Base-by-base conservation (phyloP, 257 asterid species). In the Solanum sitiens region DNA sequence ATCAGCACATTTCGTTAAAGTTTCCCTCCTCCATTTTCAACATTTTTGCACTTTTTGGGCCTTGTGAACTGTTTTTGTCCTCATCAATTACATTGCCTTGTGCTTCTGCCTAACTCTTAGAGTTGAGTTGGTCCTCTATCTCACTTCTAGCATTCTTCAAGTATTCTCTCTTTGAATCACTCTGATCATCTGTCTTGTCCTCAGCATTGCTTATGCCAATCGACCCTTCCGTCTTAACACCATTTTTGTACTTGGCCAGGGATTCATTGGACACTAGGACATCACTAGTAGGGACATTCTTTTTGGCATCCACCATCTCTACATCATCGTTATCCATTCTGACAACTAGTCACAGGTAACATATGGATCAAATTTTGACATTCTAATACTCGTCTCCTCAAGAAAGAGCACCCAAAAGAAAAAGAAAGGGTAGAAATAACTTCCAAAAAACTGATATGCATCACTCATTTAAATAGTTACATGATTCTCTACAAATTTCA, bases 261-360 rank as follows among this genome's bases (percentile, higher is more conserved):
- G 18, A 47, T 16, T 47, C 7, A 47, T 47, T 47, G 1, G 56
- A 47, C 18, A 47, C 56, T 4, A 13, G 56, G 7, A 13, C 7
- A 47, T 47, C 18, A 4, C 7, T 47, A 13, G 7, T 7, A 47
- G 20, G 7, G 56, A 47, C 84, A 68, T 86, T 87, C 87, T 87
- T 87, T 79, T 88, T 89, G 11, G 89, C 87, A 89, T 89, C 94
- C 86, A 89, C 93, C 96, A 93, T 92, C 88, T 90, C 91, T 42
- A 91, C 89, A 73, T 92, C 93, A 83, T 88, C 86, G 86, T 91
- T 91, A 88, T 90, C 90, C 95, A 91, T 91, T 84, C 68, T 27
- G 86, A 83, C 33, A 88, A 86, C 93, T 90, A 88, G 75, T 75
- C 85, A 70, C 74, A 86, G 2, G 68, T 20, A 84, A 56, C 53